A percentile compares a stretch with the other conserved stretches of the same genome.
phyloP scores from a whole-genome alignment of 164 flowering plant genomes.

The Umbellularia californica region DNA sequence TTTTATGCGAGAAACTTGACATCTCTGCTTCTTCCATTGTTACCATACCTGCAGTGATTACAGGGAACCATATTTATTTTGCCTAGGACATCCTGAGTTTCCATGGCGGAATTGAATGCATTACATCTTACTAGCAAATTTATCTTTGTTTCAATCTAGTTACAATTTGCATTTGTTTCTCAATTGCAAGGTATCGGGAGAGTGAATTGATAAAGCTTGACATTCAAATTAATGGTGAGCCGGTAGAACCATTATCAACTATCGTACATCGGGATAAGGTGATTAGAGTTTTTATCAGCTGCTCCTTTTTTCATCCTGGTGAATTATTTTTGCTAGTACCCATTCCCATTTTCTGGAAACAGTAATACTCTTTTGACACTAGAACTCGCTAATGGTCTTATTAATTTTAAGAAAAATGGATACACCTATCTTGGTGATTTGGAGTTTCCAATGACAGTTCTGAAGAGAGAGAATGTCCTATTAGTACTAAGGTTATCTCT shows the following conservation, averaged over 20 bases:
- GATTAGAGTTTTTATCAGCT: slow-evolving; percentile 4
- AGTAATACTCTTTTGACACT: not conserved
- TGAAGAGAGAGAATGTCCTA: too few relatives aligned
- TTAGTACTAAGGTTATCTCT: too few relatives aligned
- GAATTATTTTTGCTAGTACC: not conserved
- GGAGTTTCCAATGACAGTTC: too few relatives aligned
- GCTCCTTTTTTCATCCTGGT: not conserved
- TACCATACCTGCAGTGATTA: not conserved
- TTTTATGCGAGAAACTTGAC: not conserved
- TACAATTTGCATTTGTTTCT: slow-evolving; percentile 3
- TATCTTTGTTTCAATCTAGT: not conserved
- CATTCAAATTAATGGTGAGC: slow-evolving; percentile 80
- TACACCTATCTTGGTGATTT: not conserved
- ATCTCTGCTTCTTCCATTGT: not conserved
- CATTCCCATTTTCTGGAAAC: not conserved
- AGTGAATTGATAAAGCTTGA: slow-evolving; percentile 90
- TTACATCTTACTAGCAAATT: not conserved
- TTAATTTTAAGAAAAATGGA: not conserved
- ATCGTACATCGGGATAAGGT: slow-evolving; percentile 98
- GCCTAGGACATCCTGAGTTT: not conserved
- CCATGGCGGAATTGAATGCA: not conserved
- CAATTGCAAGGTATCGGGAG: slow-evolving; percentile 63
- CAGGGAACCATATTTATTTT: not conserved
- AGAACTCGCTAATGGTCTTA: not conserved
- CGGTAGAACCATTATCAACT: slow-evolving; percentile 86